Conservation (phyloP, 805 yeast genomes). For the Metschnikowia proteae region DNA sequence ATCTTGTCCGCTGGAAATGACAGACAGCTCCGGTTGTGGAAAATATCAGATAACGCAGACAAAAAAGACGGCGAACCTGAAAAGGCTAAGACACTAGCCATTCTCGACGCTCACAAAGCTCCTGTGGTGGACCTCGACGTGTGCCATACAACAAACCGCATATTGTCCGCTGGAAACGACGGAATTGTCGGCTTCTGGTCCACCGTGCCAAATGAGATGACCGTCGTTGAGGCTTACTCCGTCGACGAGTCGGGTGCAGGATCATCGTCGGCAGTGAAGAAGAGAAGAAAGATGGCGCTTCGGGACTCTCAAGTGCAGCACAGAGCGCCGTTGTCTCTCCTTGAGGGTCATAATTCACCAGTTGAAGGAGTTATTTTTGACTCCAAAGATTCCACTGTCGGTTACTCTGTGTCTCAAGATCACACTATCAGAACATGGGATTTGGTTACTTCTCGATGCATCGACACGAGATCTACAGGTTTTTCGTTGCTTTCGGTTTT, state of each 20-base stretch:
- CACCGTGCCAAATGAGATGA: slow-evolving; percentile 78
- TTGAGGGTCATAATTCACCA: slow-evolving; percentile 82
- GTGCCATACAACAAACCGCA: slow-evolving; percentile 49
- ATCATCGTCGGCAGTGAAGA: slow-evolving; percentile 75
- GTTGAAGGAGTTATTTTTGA: slow-evolving; percentile 84
- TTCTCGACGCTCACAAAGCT: slow-evolving; percentile 85
- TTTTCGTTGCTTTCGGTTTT: slow-evolving; percentile 76
- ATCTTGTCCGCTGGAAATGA: slow-evolving; percentile 86
- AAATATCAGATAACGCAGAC: slow-evolving; percentile 35
- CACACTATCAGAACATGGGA: slow-evolving; percentile 97
- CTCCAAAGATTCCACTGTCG: slow-evolving; percentile 68
- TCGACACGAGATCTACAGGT: slow-evolving; percentile 85
- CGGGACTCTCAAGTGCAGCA: slow-evolving; percentile 73
- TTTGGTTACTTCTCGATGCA: slow-evolving; percentile 75
- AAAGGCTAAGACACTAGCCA: slow-evolving; percentile 75
- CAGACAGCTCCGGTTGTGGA: slow-evolving; percentile 86
- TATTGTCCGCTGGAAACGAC: slow-evolving; percentile 85
- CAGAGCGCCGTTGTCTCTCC: slow-evolving; percentile 73
- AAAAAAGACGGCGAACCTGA: slow-evolving; percentile 40
- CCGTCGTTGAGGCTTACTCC: slow-evolving; percentile 32
- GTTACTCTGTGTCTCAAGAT: slow-evolving; percentile 92
- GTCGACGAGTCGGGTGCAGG: slow-evolving; percentile 17
- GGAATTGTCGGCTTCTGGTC: slow-evolving; percentile 84
- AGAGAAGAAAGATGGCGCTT: slow-evolving; percentile 79
- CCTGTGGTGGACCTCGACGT: slow-evolving; percentile 77